phyloP scores from a whole-genome alignment of 2,329 filamentous ascomycete genomes.

The Neofusicoccum umdonicola region DNA sequence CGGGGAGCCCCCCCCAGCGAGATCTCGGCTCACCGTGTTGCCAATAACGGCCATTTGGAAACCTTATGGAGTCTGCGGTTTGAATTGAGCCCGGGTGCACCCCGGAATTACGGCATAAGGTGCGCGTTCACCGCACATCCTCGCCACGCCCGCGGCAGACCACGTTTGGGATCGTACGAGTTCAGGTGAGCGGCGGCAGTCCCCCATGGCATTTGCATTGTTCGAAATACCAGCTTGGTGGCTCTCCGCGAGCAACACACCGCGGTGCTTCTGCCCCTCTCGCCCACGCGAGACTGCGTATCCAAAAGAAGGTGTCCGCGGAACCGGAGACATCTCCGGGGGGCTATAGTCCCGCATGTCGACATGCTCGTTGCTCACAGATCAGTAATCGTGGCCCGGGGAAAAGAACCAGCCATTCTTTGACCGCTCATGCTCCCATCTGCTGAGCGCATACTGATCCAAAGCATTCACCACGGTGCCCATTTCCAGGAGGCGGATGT shows the following conservation, averaged over 20 bases:
- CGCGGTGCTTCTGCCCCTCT: background rate
- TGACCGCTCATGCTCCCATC: background rate
- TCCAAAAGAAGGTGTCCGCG: background rate
- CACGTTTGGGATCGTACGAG: constrained; percentile 1
- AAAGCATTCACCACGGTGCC: background rate
- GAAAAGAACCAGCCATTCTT: background rate
- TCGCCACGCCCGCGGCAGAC: background rate
- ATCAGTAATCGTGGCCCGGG: background rate
- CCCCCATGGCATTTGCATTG: background rate
- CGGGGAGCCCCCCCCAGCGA: background rate
- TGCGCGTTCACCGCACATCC: constrained; percentile 5
- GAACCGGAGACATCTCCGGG: background rate
- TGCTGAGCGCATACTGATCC: background rate
- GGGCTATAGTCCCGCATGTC: background rate
- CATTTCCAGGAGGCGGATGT: background rate
- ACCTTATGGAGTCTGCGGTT: background rate
- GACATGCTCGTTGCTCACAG: background rate
- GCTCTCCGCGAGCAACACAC: background rate
- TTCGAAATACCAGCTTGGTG: background rate
- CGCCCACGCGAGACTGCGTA: background rate
- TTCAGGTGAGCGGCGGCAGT: constrained; percentile 1
- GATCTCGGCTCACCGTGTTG: background rate
- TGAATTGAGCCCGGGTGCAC: background rate
- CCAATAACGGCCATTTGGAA: background rate
- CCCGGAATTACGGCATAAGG: background rate